These are phyloP conservation scores for Paecilomyces sp. DNA, from an alignment of 2,329 filamentous ascomycete genomes.

Conservation along the genomic window DNA sequence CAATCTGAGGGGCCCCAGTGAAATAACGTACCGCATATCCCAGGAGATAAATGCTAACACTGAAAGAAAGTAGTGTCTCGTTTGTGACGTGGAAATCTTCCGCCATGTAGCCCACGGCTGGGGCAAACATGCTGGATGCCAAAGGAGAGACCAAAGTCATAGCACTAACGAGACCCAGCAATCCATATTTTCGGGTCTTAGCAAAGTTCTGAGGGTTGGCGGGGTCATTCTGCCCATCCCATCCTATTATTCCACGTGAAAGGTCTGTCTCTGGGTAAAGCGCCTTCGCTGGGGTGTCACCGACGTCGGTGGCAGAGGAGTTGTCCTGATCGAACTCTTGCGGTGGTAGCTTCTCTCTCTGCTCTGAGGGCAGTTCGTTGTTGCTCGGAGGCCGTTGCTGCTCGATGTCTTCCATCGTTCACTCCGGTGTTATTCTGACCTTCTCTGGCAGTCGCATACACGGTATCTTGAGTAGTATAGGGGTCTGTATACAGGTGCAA, in stretches of 20 bases:
- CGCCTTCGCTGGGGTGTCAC: neutral
- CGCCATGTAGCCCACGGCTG: conserved; percentile 16
- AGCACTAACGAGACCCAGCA: conserved; percentile 15
- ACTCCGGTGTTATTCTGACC: neutral
- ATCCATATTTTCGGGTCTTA: conserved; percentile 14
- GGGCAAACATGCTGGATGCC: conserved; percentile 27
- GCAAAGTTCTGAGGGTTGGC: conserved; percentile 51
- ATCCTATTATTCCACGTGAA: conserved; percentile 49
- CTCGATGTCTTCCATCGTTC: neutral
- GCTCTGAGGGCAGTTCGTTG: neutral
- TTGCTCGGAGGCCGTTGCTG: neutral
- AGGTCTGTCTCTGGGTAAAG: conserved; percentile 44
- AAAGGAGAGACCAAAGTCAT: conserved; percentile 25
- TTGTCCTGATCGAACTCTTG: neutral
- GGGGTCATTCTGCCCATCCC: conserved; percentile 54
- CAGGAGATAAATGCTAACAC: conserved; percentile 22
- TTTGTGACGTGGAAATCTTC: conserved; percentile 15
- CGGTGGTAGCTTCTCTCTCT: neutral
- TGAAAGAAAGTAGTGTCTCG: conserved; percentile 19
- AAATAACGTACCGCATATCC: conserved; percentile 17
- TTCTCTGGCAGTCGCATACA: neutral
- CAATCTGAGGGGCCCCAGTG: neutral
- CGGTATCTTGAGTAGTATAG: neutral
- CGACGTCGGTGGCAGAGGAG: neutral
- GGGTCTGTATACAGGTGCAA: neutral